Evolutionary conservation across 345 rosid species (phyloP), one percentile per base, ranked within the genome.

Genomic region (Cardamine chenopodiifolia): DNA sequence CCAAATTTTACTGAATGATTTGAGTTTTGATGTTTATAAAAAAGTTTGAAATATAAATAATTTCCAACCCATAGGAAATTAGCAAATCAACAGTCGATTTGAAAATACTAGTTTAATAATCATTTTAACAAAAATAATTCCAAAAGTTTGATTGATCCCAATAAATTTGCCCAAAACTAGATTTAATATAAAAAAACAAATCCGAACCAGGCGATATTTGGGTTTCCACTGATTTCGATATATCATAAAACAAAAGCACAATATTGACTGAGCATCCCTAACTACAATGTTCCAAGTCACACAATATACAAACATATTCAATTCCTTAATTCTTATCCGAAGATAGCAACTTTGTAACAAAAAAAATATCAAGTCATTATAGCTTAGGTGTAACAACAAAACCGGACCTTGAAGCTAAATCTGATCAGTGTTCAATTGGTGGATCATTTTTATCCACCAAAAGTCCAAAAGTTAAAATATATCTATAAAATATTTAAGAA

Each of bases 251-350:
- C 17, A 47, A 31, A 45, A 70, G 13, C 29, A 31, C 20, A 31
- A 31, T 15, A 31, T n/a, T 20, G 11, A 23, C 9, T 18, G 22
- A 17, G 22, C 42, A 50, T 56, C 28, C 7, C 19, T 22, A 23
- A 42, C 70, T 26, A 58, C 68, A 35, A 57, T 37, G 67, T 37
- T 66, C 31, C 18, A 49, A 58, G 11, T 45, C 44, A 52, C 20
- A 34, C 20, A 44, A 69, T 44, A 29, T 42, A 76, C 50, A 55
- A 47, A 19, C 71, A 34, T 10, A 34, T 61, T 8, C 25, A 26
- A 10, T 44, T 12, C 23, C 47, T 18, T 54, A 25, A 32, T 40
- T 40, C 35, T 22, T 45, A n/a, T 34, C 23, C 50, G 39, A 56
- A 55, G 37, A 32, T n/a, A 22, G 49, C 34, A 22, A 23, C 60